Conservation (phyloP, 108 stramenopile species). For the Parmales sp. region DNA sequence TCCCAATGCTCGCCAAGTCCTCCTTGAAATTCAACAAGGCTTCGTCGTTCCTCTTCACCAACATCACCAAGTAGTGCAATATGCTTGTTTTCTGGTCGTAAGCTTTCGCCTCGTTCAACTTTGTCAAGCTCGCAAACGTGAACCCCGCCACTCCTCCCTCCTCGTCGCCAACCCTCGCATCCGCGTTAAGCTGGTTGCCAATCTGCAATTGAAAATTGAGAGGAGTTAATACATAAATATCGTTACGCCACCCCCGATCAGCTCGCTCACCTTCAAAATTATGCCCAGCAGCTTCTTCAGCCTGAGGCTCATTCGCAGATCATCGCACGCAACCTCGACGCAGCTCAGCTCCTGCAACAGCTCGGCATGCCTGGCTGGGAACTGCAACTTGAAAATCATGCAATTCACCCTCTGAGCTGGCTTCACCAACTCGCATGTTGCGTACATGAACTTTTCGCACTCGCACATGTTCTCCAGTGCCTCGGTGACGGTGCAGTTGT, state of each 20-base stretch:
- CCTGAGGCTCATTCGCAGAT: constrained; percentile 57
- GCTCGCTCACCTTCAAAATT: constrained; percentile 75
- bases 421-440: constrained; percentile 58
- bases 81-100: constrained; percentile 94
- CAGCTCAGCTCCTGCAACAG: constrained; percentile 45
- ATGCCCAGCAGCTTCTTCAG: constrained; percentile 77
- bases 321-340: constrained; percentile 70
- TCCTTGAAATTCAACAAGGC: constrained; percentile 59
- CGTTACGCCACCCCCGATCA: too few relatives aligned
- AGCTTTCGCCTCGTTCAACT: constrained; percentile 87
- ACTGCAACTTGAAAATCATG: constrained; percentile 76
- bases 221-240: too few relatives aligned
- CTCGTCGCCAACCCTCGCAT: too few relatives aligned
- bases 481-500: constrained; percentile 32
- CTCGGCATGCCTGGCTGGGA: constrained; percentile 55
- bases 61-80: constrained; percentile 79
- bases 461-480: constrained; percentile 66
- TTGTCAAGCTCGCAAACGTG: constrained; percentile 81
- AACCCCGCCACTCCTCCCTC: constrained; percentile 76
- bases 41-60: constrained; percentile 55
- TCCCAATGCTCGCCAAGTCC: constrained; percentile 60
- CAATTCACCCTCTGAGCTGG: constrained; percentile 19
- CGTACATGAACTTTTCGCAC: constrained; percentile 79
- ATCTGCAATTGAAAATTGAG: too few relatives aligned
- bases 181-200: constrained; percentile 82